Conservation (phyloP, 305 asterid genomes). For the Fraxinus xanthoxyloides region DNA sequence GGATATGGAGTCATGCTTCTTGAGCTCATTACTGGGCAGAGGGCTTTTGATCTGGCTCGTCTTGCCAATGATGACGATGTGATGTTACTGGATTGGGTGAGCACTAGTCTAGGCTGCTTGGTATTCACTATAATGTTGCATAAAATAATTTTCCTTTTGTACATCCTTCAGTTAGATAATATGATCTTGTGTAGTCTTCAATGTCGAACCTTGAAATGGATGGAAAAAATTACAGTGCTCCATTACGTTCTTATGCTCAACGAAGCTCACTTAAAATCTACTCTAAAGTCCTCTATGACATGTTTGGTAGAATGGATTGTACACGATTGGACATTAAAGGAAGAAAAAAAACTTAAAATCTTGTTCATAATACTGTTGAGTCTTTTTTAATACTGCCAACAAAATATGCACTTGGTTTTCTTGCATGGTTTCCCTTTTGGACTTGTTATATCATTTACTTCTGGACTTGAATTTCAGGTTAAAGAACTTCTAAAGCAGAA, state of each 20-base stretch:
- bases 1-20: slow-evolving; percentile 79
- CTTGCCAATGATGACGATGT: slow-evolving; percentile 76
- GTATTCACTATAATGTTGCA: neutral
- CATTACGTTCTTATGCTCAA: neutral
- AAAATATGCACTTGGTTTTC: neutral
- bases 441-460: neutral
- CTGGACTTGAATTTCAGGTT: slow-evolving; percentile 45
- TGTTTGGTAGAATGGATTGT: neutral
- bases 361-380: neutral
- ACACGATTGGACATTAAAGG: neutral
- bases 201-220: neutral
- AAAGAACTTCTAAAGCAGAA: slow-evolving; percentile 76
- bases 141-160: neutral
- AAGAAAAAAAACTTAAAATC: neutral
- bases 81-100: slow-evolving; percentile 77
- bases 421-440: neutral
- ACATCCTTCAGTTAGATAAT: neutral
- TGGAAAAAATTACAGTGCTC: neutral
- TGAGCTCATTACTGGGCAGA: slow-evolving; percentile 75
- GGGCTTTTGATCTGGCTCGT: slow-evolving; percentile 79
- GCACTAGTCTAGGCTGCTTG: slow-evolving; percentile 13
- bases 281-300: neutral
- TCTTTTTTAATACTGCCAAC: neutral
- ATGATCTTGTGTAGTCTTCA: neutral
- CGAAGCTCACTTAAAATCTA: neutral